phyloP scores from a whole-genome alignment of 208 protist species.

The Trypanosomatidae sp. region DNA sequence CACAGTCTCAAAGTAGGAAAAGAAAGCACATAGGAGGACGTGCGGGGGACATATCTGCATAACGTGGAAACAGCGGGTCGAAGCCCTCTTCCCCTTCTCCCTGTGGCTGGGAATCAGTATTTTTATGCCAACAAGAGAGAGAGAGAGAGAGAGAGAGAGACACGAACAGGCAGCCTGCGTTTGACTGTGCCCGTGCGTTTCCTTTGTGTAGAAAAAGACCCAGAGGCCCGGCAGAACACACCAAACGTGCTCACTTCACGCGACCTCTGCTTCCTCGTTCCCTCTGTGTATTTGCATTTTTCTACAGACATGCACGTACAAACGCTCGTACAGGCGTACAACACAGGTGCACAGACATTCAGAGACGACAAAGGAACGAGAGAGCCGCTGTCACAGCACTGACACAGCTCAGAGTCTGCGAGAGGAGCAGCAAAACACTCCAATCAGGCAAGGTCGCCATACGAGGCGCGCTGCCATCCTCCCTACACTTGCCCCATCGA shows the following conservation, averaged over 20 bases:
- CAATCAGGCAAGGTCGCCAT: not conserved
- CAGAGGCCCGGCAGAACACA: not conserved
- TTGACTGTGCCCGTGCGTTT: not conserved
- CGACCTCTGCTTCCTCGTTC: not conserved
- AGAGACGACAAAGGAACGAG: not conserved
- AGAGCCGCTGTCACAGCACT: not conserved
- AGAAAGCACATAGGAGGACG: not conserved
- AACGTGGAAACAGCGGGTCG: not conserved
- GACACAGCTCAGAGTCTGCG: not conserved
- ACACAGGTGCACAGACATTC: not conserved
- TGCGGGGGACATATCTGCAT: not conserved
- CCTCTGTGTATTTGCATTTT: not conserved
- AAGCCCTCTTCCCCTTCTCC: not conserved
- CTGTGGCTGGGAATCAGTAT: not conserved
- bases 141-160: not conserved
- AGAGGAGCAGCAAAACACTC: not conserved
- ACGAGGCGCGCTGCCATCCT: not conserved
- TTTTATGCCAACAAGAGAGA: not conserved
- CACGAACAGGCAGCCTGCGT: not conserved
- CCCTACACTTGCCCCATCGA: not conserved
- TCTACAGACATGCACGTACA: not conserved
- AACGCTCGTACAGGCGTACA: not conserved
- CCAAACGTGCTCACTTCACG: not conserved
- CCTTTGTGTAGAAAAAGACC: not conserved
- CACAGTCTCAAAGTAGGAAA: not conserved